Conservation (phyloP, 108 stramenopile species). For the Discostella stelligeroides region DNA sequence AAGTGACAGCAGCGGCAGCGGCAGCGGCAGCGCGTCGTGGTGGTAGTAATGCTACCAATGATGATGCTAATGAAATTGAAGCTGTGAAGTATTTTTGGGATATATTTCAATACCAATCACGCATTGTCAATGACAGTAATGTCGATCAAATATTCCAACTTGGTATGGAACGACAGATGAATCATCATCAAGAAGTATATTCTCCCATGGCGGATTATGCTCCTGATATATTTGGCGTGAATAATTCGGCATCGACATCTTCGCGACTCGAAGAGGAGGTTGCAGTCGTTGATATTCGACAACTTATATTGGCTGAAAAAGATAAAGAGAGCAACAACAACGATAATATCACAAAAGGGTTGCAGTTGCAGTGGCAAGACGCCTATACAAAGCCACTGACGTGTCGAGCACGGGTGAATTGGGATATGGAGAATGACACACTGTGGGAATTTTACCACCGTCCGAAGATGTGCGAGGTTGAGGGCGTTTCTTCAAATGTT, state of each 20-base stretch:
- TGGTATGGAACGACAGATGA: constrained; percentile 45
- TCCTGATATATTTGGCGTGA: constrained; percentile 39
- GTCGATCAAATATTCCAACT: constrained; percentile 12
- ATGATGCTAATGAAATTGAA: background rate
- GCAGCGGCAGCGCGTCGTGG: background rate
- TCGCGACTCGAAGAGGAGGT: constrained; percentile 17
- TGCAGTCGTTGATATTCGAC: constrained; percentile 23
- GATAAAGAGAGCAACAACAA: background rate
- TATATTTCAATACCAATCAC: constrained; percentile 39
- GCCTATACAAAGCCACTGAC: constrained; percentile 17
- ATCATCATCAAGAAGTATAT: constrained; percentile 35
- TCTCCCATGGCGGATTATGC: constrained; percentile 26
- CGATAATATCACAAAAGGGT: background rate
- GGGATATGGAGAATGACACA: constrained; percentile 33
- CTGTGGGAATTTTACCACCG: constrained; percentile 39
- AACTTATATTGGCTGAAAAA: background rate
- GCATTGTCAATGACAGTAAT: constrained; percentile 1
- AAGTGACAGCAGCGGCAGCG: too few species aligned
- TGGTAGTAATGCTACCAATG: background rate
- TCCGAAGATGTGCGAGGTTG: constrained; percentile 34
- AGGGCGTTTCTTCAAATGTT: background rate
- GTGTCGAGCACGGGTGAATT: constrained; percentile 40
- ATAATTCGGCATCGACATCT: background rate
- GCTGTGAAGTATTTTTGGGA: constrained; percentile 38
- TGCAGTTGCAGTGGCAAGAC: background rate